Conservation (phyloP, 805 yeast genomes). For the Ogataea pilisensis region DNA sequence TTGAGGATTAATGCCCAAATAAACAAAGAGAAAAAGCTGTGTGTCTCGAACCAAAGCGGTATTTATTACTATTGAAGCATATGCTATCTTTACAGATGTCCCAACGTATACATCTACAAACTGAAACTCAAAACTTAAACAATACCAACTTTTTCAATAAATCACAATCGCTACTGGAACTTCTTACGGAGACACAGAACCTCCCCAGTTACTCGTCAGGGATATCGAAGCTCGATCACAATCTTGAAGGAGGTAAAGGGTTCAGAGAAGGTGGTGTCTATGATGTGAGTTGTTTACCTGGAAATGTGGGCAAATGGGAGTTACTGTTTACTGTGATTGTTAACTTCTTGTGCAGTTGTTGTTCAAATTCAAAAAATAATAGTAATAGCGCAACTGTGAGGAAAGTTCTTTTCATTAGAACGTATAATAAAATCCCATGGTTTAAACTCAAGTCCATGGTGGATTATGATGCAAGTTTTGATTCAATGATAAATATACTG, state of each 20-base stretch:
- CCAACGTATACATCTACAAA: background rate
- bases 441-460: constrained; percentile 13
- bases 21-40: no score
- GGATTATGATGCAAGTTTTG: constrained; percentile 2
- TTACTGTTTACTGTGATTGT: constrained; percentile 18
- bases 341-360: constrained; percentile 2
- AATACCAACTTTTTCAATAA: background rate
- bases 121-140: background rate
- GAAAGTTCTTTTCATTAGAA: constrained; percentile 14
- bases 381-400: background rate
- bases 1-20: background rate
- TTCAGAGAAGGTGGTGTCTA: constrained; percentile 22
- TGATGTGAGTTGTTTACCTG: constrained; percentile 27
- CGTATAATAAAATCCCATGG: constrained; percentile 25
- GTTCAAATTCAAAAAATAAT: background rate
- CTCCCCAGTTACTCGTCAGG: constrained; percentile 15
- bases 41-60: no score
- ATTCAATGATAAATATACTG: constrained; percentile 12
- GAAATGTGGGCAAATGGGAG: constrained; percentile 28
- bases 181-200: constrained; percentile 3
- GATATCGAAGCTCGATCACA: constrained; percentile 15
- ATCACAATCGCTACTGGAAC: constrained; percentile 9
- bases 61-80: background rate
- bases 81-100: background rate
- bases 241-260: constrained; percentile 20